Base-by-base conservation (phyloP, 2,329 filamentous ascomycete genomes). In the Dactylellina drechsleri region DNA sequence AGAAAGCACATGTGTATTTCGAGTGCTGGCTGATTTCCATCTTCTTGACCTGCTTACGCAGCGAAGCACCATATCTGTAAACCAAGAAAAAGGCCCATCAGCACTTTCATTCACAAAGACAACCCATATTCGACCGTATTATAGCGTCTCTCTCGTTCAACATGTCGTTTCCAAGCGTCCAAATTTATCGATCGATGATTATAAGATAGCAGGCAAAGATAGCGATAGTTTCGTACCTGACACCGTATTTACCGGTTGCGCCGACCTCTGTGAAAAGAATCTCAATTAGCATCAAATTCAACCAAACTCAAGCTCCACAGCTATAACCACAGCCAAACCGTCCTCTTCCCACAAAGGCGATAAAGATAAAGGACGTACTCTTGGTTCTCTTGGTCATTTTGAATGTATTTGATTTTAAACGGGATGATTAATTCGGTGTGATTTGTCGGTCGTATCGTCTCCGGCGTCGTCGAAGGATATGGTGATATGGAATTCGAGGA, bases 41-140 rank as follows among this genome's bases (percentile, higher is more conserved):
- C 92, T 97, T 97, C 92, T 98, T 98, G 83, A 95, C 91, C 85
- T 93, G 93, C 90, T 98, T 98, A 87, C 93, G 92, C 86, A 98
- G 92, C 83, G 95, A 98, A 84, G 95, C 94, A 93, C 94, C 95
- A 86, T 96, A 96, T 89, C 92, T 94, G 81, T 79, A 52, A 40
- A 53, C 36, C 62, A 47, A 15, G 36, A 45, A 56, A 62, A 74
- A 66, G 10, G 1, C 8, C 64, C 50, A 76, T 66, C 76, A 59
- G 68, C 26, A 73, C 64, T 59, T 10, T 28, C 23, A 41, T 56
- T 23, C 53, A 12, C 26, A 15, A 71, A 43, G 28, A n/a, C 62
- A 47, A 47, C 43, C 13, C 13, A 47, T n/a, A 47, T 13, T 47
- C 43, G 16, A 18, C 16, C 15, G n/a, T 47, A 18, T 47, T 47